Base-by-base conservation (phyloP, 2,329 filamentous ascomycete genomes). In the Escovopsis sp. region DNA sequence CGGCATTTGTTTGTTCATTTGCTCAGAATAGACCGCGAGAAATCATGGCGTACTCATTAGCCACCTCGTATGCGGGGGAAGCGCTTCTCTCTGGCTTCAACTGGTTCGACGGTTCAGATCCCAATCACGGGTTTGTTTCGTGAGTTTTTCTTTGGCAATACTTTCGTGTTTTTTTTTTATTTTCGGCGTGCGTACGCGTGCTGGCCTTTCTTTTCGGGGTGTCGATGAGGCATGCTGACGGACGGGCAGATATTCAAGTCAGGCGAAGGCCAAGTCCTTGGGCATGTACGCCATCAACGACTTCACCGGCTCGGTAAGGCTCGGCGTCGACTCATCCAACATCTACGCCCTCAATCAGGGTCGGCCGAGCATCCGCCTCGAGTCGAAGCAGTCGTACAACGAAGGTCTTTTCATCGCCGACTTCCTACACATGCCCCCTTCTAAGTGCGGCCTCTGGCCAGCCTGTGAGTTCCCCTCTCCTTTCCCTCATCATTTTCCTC, bases 371-470 rank as follows among this genome's bases (percentile, higher is more conserved):
- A 68, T 86, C 27, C 70, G 80, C 13, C 54, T 86, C 11, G 70
- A 73, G 30, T 81, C 76, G 54, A 76, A 71, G 35, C 63, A 70
- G 34, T 54, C 62, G 4, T 86, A 75, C 52, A 70, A 65, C 21
- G 65, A 76, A 44, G 79, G 77, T 1, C 66, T 85, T 9, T 73
- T 85, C 45, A 74, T 86, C 34, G 63, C 79, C 16, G 80, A 86
- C 50, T 68, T 85, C 35, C 62, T 64, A 14, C 79, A 86, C 45
- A 85, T 86, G 77, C 79, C 81, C 3, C 66, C 65, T 2, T 73
- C 74, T 2, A 61, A 71, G 34, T 86, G 81, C 44, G 81, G 80
- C 16, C 66, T 72, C 16, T 85, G 80, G 79, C 79, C 80, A 36
- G 75, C 79, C 54, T 82, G 68, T 75, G 58, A 52, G 59, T 55